Conservation (phyloP, 2,329 filamentous ascomycete species). For the Sarocladium brachiariae region DNA sequence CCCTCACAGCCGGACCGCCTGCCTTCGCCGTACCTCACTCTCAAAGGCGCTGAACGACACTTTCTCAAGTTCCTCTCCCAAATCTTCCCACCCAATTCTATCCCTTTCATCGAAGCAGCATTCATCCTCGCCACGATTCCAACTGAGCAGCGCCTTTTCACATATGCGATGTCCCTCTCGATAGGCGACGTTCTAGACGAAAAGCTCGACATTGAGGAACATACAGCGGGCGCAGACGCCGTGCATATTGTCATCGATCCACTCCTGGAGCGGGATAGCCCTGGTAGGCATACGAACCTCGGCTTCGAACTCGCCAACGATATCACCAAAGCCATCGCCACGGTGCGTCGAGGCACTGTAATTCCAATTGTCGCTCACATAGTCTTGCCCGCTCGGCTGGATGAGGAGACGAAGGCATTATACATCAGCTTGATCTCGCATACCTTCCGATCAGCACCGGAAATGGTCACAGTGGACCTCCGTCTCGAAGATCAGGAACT, state of each 20-base stretch:
- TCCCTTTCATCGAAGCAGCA: conserved; percentile 55
- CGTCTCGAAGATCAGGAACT: conserved; percentile 46
- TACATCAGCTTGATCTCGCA: conserved; percentile 35
- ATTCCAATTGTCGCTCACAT: conserved; percentile 52
- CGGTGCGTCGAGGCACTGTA: conserved; percentile 56
- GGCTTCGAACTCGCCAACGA: conserved; percentile 32
- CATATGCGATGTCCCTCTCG: conserved; percentile 58
- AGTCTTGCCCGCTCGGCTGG: conserved; percentile 22
- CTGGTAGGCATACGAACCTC: conserved; percentile 25
- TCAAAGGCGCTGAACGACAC: conserved; percentile 62
- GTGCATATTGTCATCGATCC: conserved; percentile 51
- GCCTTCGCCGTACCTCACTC: conserved; percentile 54
- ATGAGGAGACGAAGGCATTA: conserved; percentile 17
- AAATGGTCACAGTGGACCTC: conserved; percentile 57
- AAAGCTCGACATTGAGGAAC: conserved; percentile 53
- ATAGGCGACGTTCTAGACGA: conserved; percentile 48
- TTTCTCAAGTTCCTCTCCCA: conserved; percentile 63
- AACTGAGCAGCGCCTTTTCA: conserved; percentile 55
- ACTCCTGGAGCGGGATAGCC: neutral
- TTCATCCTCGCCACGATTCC: conserved; percentile 59
- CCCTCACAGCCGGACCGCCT: conserved; percentile 24
- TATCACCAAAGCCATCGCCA: conserved; percentile 52
- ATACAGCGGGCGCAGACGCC: conserved; percentile 61
- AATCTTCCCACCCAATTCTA: conserved; percentile 45
- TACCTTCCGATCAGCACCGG: conserved; percentile 48